A percentile compares a stretch with the other conserved stretches of the same genome.
Conservation (phyloP, 345 rosid genomes). For the Camelina neglecta region DNA sequence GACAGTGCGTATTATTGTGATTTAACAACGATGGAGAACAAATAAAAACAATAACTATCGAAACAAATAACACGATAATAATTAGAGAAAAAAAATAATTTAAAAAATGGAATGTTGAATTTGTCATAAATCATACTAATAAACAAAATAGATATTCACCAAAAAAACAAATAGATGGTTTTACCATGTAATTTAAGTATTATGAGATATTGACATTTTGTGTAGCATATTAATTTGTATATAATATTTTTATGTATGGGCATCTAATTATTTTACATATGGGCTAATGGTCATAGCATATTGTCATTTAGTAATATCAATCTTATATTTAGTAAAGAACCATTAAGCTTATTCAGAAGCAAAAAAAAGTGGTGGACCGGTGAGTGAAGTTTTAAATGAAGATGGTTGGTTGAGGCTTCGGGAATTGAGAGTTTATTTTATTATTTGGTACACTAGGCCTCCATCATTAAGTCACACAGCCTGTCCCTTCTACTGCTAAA, state of each 20-base stretch:
- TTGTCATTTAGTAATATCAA: neutral
- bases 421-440: slow-evolving; percentile 34
- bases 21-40: neutral
- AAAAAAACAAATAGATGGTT: neutral
- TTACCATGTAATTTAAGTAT: neutral
- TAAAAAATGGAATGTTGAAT: neutral
- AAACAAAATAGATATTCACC: neutral
- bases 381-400: slow-evolving; percentile 39
- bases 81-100: too few relatives aligned
- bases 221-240: neutral
- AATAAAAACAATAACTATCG: neutral
- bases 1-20: neutral
- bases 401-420: slow-evolving; percentile 36
- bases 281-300: neutral
- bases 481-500: slow-evolving; percentile 19
- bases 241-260: too few relatives aligned
- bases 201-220: neutral
- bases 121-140: neutral
- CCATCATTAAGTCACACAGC: slow-evolving; percentile 18
- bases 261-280: too few relatives aligned
- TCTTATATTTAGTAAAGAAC: neutral
- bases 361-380: neutral
- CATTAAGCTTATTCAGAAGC: neutral
- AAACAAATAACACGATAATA: neutral
- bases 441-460: neutral